Base-by-base conservation (phyloP, 2,329 filamentous ascomycete genomes). In the Harringtonia aguacate region DNA sequence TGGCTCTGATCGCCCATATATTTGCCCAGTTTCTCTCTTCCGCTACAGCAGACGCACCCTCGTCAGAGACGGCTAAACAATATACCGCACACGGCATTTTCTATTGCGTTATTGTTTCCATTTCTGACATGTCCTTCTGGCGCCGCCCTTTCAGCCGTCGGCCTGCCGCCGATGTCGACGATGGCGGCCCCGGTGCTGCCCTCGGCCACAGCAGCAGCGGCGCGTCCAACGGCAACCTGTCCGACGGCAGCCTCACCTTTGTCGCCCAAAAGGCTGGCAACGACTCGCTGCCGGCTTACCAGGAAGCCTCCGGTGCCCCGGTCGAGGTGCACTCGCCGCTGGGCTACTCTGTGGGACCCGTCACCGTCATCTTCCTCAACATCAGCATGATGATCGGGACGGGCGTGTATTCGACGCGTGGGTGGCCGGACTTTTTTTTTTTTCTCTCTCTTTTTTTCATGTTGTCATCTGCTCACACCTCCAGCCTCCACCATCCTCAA, bases 341-440 rank as follows among this genome's bases (percentile, higher is more conserved):
- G 18, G 77, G 77, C 2, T 78, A 79, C 53, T 60, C 69, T 10
- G 76, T 80, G 31, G 68, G 69, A 3, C 66, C 66, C 21, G 51
- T 74, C 24, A 75, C 75, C 1, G 72, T 77, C 18, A 62, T 79
- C 17, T 74, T 77, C 45, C 55, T 80, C 27, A 81, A 80, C 49
- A 58, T 81, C 39, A 72, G 70, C 46, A 73, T 73, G 56, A 80
- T 81, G 75, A 68, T 81, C 38, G 77, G 77, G 1, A 80, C 75
- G 0, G 75, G 76, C 7, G 67, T 79, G 13, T 79, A 75, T 45
- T 81, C 77, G 1, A 81, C 77, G 0, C 78, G 76, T 79, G 52
- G 52, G 74, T 64, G 4, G 22, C 1, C 1, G 17, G 21, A 37
- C 29, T 8, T n/a, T 28, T 18, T 12, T 17, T 9, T 18, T 9